Percentiles rank a stretch among this genome's conserved stretches.
phyloP scores from a whole-genome alignment of 176 grass and related monocot genomes.

The Cenchrus americanus region DNA sequence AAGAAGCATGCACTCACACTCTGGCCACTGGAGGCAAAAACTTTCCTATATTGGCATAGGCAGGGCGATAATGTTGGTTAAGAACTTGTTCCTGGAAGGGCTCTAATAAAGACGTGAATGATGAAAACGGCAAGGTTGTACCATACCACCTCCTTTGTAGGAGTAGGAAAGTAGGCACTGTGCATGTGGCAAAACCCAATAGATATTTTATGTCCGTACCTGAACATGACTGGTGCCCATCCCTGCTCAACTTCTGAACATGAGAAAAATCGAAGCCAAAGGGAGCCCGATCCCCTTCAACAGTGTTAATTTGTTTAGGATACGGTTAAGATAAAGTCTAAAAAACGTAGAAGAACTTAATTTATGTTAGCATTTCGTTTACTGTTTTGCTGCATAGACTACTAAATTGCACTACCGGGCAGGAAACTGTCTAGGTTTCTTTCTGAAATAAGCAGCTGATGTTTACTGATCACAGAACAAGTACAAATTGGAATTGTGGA shows the following conservation, averaged over 20 bases:
- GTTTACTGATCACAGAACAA: constrained; percentile 11
- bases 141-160: constrained; percentile 5
- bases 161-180: constrained; percentile 14
- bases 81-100: background rate
- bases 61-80: constrained; percentile 26
- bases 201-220: background rate
- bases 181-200: background rate
- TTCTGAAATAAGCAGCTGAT: constrained; percentile 25
- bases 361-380: background rate
- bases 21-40: constrained; percentile 29
- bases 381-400: background rate
- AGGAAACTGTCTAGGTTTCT: constrained; percentile 5
- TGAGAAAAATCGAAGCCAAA: constrained; percentile 26
- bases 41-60: constrained; percentile 21
- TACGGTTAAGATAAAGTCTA: background rate
- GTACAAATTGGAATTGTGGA: background rate
- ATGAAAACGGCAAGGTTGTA: constrained; percentile 10
- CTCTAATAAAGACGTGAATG: constrained; percentile 24
- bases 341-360: background rate
- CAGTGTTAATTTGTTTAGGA: constrained; percentile 9
- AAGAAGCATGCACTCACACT: background rate
- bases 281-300: constrained; percentile 24
- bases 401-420: background rate
- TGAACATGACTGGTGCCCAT: background rate
- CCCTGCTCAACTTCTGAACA: constrained; percentile 20